Percentiles rank a stretch among this genome's conserved stretches.
phyloP scores from a whole-genome alignment of 2,329 filamentous ascomycete genomes.

The Ceratocystis variospora region DNA sequence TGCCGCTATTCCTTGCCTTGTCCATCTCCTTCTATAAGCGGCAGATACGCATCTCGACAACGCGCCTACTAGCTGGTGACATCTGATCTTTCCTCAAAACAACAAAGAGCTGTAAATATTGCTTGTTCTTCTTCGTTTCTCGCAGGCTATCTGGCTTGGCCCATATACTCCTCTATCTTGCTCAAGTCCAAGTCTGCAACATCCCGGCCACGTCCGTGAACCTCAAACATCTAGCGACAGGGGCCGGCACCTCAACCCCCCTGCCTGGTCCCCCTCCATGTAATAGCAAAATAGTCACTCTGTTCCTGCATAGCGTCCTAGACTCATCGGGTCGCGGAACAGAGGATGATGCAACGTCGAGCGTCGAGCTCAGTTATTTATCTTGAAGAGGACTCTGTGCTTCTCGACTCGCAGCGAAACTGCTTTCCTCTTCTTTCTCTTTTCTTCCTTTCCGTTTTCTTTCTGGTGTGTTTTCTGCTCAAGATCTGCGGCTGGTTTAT shows the following conservation, averaged over 20 bases:
- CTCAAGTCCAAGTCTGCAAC: background rate
- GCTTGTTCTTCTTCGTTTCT: background rate
- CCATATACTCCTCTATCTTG: background rate
- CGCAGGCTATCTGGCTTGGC: background rate
- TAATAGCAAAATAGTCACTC: background rate
- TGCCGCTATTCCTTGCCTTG: no score
- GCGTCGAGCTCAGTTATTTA: background rate
- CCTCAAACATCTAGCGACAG: constrained; percentile 13
- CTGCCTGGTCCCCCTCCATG: background rate
- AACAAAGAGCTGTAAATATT: no score
- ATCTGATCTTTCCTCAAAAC: no score
- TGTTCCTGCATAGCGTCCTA: background rate
- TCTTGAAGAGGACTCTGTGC: background rate
- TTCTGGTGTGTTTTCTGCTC: background rate
- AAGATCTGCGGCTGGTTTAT: background rate
- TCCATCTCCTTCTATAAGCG: no score
- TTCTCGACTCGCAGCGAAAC: background rate
- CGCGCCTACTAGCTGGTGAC: no score
- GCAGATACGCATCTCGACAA: no score
- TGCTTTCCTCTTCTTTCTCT: background rate
- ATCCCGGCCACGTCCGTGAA: constrained; percentile 10
- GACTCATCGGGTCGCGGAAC: background rate
- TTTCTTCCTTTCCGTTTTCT: background rate
- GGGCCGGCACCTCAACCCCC: background rate
- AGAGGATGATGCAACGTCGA: constrained; percentile 3